Base-by-base conservation (phyloP, 192 early-diverging fungal genomes). In the Gorgonomyces haynaldii region DNA sequence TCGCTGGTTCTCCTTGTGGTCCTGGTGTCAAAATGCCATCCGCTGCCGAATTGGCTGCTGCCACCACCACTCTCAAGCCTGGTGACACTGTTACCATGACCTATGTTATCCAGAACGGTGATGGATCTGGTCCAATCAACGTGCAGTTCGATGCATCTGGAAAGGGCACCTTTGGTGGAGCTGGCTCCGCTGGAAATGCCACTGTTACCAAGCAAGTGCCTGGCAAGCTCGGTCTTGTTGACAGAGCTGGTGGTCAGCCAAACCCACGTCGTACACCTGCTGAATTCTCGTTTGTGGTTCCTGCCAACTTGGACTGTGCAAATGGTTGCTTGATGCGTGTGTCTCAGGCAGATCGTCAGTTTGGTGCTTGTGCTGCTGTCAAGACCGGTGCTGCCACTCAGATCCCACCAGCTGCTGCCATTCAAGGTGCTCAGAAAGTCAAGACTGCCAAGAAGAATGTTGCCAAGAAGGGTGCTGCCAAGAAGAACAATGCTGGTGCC, bases 101-200 rank as follows among this genome's bases (percentile, higher is more conserved):
- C 0, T 53, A 22, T 21, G 28, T 53, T 29, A 30, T 53, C 12
- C 25, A 47, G 9, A 53, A 53, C 26, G 51, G 51, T 25, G 51
- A 53, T 30, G 51, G 51, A 7, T 24, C 51, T 17, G 51, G 51
- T 50, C 51, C 51, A 4, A 9, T 53, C 15, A 13, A 23, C n/a
- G 43, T 29, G 19, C 21, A 50, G 19, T 22, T 50, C 15, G 48
- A 50, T 40, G 8, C 48, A 12, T 42, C 48, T 9, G 48, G 48
- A 13, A 50, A 5, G 36, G 48, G 48, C 1, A 46, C 17, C 24
- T 46, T 46, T 46, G 16, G 12, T 31, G n/a, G 8, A 25, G 25
- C 8, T 2, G 25, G 7, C 48, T 7, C 16, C 41, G 19, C 8
- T 4, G 16, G 22, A 22, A 24, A 48, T n/a, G 51, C 37, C 10